These are phyloP conservation scores for Priceomyces medius DNA, from an alignment of 805 yeast genomes.

Conservation along the genomic window DNA sequence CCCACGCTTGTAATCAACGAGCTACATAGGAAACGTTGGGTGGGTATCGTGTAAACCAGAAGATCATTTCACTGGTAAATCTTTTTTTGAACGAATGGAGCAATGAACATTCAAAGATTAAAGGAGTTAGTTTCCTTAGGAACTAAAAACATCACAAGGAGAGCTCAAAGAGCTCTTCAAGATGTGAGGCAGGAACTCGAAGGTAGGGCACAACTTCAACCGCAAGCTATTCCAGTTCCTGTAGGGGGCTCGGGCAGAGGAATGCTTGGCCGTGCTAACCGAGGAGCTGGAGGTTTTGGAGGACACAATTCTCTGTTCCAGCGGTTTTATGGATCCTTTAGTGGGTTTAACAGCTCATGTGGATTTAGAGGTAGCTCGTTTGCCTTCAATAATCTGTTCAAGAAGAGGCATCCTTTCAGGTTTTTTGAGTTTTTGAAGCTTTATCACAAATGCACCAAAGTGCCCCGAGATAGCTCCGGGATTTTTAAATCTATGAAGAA, in stretches of 20 bases:
- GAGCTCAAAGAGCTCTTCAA: slow-evolving; percentile 46
- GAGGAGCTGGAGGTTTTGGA: background rate
- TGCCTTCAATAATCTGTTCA: slow-evolving; percentile 2
- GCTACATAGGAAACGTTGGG: too few relatives aligned
- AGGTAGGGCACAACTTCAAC: slow-evolving; percentile 25
- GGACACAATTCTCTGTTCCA: slow-evolving; percentile 15
- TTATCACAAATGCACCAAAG: slow-evolving; percentile 4
- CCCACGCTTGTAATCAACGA: too few relatives aligned
- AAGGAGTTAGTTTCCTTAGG: slow-evolving; percentile 45
- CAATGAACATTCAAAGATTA: slow-evolving; percentile 15
- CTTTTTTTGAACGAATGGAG: background rate
- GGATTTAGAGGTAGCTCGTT: background rate
- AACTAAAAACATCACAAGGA: slow-evolving; percentile 46
- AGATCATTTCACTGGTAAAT: too few relatives aligned
- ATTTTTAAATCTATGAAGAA: slow-evolving; percentile 7
- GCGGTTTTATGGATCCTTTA: slow-evolving; percentile 23
- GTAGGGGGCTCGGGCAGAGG: slow-evolving; percentile 23
- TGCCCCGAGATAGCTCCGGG: background rate
- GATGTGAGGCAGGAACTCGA: slow-evolving; percentile 42
- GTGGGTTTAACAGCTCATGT: slow-evolving; percentile 8
- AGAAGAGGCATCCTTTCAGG: background rate
- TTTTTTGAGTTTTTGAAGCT: slow-evolving; percentile 5
- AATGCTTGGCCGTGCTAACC: slow-evolving; percentile 5
- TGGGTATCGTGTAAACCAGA: too few relatives aligned
- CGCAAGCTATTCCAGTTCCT: slow-evolving; percentile 42